Evolutionary conservation across 225 moss, liverwort and hornwort genomes (phyloP), one percentile per base, ranked within the genome.

Genomic region (Polytrichum formosum): DNA sequence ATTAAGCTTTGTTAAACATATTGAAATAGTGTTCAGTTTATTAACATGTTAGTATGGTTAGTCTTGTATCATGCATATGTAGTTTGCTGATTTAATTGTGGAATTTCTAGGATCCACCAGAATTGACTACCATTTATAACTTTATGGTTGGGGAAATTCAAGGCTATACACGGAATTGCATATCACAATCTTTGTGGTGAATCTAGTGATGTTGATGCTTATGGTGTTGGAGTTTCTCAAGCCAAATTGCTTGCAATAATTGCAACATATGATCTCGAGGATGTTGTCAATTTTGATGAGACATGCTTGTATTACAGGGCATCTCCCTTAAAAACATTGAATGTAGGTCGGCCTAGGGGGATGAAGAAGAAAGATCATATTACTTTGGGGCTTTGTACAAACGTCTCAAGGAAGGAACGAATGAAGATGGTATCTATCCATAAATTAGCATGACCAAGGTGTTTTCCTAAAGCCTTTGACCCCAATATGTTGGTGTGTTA

Each of bases 221-320:
- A 53, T 61, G 53, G 53, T 71, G 63, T 71, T 71, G 19, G 2
- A 53, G 5, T 13, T 61, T 10, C 17, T 4, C 53, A 61, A 25
- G 1, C 6, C 55, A 55, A 0, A 19, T 55, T 55, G 55, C 55
- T 0, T 13, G 13, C 19, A 55, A 55, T 55, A 13, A 55, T 55
- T 19, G 19, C 13, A 55, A 55, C 13, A 55, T 19, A 55, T 55
- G 16, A 28, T 54, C 19, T 4, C 0, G 1, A 72, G 5, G 64
- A 72, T 72, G 54, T 55, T 63, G 64, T 72, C 2, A 64, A 72
- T 55, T 55, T 64, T 65, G 28, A 72, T 55, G 72, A 55, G 21
- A 72, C 2, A 23, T 0, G 29, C 20, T 72, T 72, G 19, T 64
- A 28, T 55, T 64, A 72, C 29, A 72, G n/a, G 54, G 64, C 72